phyloP scores from a whole-genome alignment of 345 rosid genomes.

The Populus nigra region DNA sequence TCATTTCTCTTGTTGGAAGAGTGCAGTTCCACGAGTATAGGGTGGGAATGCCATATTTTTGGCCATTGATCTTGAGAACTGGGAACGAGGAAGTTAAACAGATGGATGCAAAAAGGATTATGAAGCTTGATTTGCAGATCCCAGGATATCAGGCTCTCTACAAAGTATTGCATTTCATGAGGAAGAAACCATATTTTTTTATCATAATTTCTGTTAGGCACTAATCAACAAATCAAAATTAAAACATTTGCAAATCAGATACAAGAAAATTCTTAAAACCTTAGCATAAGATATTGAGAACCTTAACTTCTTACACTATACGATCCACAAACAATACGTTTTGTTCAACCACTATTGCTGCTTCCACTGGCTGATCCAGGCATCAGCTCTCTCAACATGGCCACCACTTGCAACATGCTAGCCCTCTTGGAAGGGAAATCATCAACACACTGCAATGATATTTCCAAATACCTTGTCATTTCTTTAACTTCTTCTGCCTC shows the following conservation, averaged over 20 bases:
- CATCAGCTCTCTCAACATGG: constrained; percentile 72
- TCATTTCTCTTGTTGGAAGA: background rate
- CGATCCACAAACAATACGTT: constrained; percentile 18
- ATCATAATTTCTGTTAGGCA: background rate
- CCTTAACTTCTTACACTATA: constrained; percentile 18
- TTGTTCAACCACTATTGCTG: constrained; percentile 49
- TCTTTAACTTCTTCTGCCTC: constrained; percentile 68
- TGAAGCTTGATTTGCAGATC: background rate
- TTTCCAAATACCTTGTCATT: constrained; percentile 76
- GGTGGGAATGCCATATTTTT: background rate
- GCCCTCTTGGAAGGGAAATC: constrained; percentile 87
- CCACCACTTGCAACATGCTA: constrained; percentile 87
- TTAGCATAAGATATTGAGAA: constrained; percentile 23
- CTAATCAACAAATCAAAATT: background rate
- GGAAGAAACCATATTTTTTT: background rate
- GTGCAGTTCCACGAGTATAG: background rate
- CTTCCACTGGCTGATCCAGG: constrained; percentile 57
- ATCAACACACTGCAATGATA: constrained; percentile 77
- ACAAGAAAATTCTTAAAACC: constrained; percentile 25
- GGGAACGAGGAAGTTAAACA: background rate
- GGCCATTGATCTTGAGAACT: background rate
- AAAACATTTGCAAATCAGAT: constrained; percentile 29
- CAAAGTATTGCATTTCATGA: background rate
- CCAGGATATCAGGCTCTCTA: background rate
- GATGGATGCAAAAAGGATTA: background rate